These are phyloP conservation scores for Rosa lucieae DNA, from an alignment of 306 rosid genomes.

Conservation along the genomic window DNA sequence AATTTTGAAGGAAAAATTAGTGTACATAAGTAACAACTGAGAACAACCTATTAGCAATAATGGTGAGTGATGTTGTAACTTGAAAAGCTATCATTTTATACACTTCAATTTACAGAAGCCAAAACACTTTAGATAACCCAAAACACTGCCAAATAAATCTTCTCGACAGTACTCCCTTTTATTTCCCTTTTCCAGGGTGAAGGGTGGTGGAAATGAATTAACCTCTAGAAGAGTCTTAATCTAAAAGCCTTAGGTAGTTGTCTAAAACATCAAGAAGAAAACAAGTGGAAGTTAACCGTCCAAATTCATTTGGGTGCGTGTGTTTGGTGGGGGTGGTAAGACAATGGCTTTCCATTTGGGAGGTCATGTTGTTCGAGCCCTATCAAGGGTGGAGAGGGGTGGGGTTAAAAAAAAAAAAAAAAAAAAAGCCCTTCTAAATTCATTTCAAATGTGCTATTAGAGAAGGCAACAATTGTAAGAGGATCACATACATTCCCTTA, in stretches of 20 bases:
- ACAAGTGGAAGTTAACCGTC: not conserved
- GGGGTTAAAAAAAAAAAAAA: too few species aligned
- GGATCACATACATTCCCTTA: slow-evolving; percentile 80
- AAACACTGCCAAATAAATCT: not conserved
- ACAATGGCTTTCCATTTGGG: too few species aligned
- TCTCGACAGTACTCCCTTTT: not conserved
- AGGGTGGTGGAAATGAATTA: not conserved
- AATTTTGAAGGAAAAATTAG: slow-evolving; percentile 23
- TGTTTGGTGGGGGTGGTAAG: too few species aligned
- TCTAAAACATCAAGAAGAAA: not conserved
- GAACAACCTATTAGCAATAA: not conserved
- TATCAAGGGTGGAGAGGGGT: too few species aligned
- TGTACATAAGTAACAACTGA: slow-evolving; percentile 3
- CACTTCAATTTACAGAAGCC: not conserved
- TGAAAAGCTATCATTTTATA: not conserved
- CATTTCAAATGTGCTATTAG: not conserved
- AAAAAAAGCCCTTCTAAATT: not conserved
- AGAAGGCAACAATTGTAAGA: not conserved
- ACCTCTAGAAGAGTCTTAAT: not conserved
- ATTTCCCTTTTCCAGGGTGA: not conserved
- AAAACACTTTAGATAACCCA: not conserved
- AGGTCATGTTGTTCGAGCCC: too few species aligned
- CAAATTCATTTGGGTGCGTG: not conserved
- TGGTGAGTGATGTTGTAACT: not conserved
- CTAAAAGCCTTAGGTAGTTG: not conserved